Base-by-base conservation (phyloP, 495 filamentous ascomycete genomes). In the Hyaloscypha bicolor region DNA sequence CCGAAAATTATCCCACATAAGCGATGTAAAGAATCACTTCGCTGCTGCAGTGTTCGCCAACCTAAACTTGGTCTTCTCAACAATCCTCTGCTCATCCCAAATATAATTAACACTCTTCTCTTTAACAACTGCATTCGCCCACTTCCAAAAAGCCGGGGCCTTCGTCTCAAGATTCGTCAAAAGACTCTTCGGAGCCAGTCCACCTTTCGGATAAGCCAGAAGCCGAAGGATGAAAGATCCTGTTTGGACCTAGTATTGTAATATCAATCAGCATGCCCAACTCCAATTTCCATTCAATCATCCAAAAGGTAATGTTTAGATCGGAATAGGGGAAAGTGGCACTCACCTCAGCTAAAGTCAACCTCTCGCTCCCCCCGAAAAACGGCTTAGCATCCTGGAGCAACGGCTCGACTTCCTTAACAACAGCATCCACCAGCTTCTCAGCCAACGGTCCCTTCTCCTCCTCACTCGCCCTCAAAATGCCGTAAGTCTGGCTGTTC, bases 281-380 rank as follows among this genome's bases (percentile, higher is more conserved):
- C 42, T 48, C 42, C 11, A 1, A 48, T 8, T 37, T 37, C 35
- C 8, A 8, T 37, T 3, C 8, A 37, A 37, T 37, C 12, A 25
- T 25, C 2, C 25, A 25, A 25, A 25, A 25, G 25, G 25, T 25
- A 25, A 25, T 25, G 25, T 2, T 25, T 25, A 2, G 25, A 25
- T 25, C 2, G 2, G 25, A 25, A 25, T 37, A n/a, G 11, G n/a
- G 19, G 60, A 62, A 31, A 16, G 55, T 14, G 32, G n/a, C 31
- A 37, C 81, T 68, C 79, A 93, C 92, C 86, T 96, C 93, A 16
- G 87, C 93, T 33, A 93, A 77, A 2, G 92, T 94, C 39, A 94
- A 71, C 72, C 85, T 88, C 60, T 88, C 80, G 63, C 87, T 89
- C 0, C 93, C 93, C n/a, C 88, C 89, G 78, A 95, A 97, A 79